A percentile compares a stretch with the other conserved stretches of the same genome.
phyloP scores from a whole-genome alignment of 805 yeast species.

The Yarrowia keelungensis region DNA sequence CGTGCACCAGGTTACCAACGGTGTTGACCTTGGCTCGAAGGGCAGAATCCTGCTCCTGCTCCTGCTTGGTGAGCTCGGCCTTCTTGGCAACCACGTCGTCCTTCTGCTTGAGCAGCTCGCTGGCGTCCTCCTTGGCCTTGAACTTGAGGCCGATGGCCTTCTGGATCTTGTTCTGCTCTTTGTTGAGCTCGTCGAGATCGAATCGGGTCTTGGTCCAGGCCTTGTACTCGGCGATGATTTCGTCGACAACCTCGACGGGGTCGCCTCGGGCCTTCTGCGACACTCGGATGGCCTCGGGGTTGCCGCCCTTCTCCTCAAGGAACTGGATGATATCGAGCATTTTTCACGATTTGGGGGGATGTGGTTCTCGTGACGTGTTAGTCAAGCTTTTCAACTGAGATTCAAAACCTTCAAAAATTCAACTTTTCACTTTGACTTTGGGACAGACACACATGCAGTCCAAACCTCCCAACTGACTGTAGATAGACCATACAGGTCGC shows the following conservation, averaged over 20 bases:
- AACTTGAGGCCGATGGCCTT: constrained; percentile 91
- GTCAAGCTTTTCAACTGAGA: constrained; percentile 3
- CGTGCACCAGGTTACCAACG: constrained; percentile 94
- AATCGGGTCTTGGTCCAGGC: constrained; percentile 91
- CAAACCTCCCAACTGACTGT: no score
- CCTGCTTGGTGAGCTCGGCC: constrained; percentile 66
- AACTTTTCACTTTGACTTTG: constrained; percentile 37
- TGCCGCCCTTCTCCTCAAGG: constrained; percentile 95
- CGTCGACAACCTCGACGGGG: constrained; percentile 93
- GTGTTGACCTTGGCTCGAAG: constrained; percentile 82
- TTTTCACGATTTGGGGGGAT: not conserved
- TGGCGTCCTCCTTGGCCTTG: constrained; percentile 94
- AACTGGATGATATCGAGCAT: constrained; percentile 95
- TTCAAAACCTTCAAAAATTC: not conserved
- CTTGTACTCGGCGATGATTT: constrained; percentile 88
- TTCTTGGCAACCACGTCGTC: constrained; percentile 76
- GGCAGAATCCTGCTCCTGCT: constrained; percentile 78
- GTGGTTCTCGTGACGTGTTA: constrained; percentile 24
- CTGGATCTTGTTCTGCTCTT: constrained; percentile 85
- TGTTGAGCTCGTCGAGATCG: constrained; percentile 88
- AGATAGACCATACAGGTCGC: no score
- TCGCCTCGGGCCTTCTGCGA: constrained; percentile 96
- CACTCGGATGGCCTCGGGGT: constrained; percentile 83
- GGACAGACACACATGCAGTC: not conserved
- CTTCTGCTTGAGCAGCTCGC: constrained; percentile 80